Evolutionary conservation across 2,329 filamentous ascomycete genomes (phyloP), one percentile per base, ranked within the genome.

Genomic region (Aspergillus terreus): DNA sequence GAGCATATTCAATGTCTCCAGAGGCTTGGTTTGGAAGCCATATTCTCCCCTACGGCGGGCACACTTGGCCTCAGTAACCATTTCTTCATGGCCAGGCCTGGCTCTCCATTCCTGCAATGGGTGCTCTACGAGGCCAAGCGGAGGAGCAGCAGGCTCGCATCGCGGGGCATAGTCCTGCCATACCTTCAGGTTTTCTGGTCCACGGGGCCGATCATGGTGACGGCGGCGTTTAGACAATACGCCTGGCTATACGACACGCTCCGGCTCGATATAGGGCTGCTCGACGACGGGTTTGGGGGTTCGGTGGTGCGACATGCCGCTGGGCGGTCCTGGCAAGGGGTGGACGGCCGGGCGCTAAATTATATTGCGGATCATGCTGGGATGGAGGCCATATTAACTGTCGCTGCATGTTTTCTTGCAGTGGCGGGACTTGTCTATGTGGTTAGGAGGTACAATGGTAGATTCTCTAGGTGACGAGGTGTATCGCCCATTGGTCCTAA

Each of bases 141-240:
- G 25, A 56, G 58, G 15, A 51, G n/a, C 2, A 15, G n/a, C 17
- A 9, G 43, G 27, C 15, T 46, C 14, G 17, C 46, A 19, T 57
- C 54, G 6, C 40, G 45, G 35, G 33, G 47, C 2, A 58, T 58
- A 1, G 15, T 52, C 10, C 33, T 55, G 15, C 58, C 58, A 10
- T 60, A 60, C 36, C 52, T 60, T n/a, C 50, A 50, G 42, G 58
- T 60, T 6, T 60, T 60, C 44, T 60, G 58, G 58, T 55, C 58
- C 11, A 60, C 56, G 7, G 58, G 58, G 4, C 58, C 58, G 6
- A 57, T 58, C 25, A 60, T 60, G 56, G 27, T 60, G 25, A 60
- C 58, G 2, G 48, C 52, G 4, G 54, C 54, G n/a, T 51, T 54
- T 21, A 33, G 46, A n/a, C 14, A 55, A 19, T 60, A 60, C 32